Conservation (phyloP, 257 asterid species). For the Capsicum pubescens region DNA sequence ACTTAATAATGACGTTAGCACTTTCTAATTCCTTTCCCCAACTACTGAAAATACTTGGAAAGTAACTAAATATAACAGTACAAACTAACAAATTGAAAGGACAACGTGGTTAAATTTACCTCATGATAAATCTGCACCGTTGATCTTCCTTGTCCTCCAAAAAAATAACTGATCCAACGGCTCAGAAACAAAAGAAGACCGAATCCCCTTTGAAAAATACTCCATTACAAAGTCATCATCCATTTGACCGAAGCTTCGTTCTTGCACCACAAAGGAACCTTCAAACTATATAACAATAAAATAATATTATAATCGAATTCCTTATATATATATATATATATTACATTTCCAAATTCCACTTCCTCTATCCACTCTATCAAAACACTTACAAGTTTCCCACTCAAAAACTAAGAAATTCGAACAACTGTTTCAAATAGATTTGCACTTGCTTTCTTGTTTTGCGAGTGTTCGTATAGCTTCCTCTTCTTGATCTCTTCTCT, state of each 20-base stretch:
- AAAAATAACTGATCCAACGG: background rate
- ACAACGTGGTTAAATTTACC: background rate
- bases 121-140: background rate
- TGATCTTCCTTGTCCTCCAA: background rate
- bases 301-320: background rate
- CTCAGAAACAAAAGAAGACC: slow-evolving; percentile 12
- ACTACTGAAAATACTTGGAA: background rate
- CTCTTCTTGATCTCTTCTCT: no score
- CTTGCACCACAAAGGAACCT: background rate
- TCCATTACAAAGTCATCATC: background rate
- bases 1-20: background rate
- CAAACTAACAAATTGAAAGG: background rate
- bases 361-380: background rate
- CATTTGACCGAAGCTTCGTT: slow-evolving; percentile 21
- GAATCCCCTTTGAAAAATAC: background rate
- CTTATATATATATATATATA: slow-evolving; percentile 9
- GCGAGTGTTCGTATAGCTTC: no score
- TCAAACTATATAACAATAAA: background rate
- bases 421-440: no score
- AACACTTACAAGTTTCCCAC: background rate
- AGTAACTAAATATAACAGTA: background rate
- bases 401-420: no score
- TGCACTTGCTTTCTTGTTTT: no score
- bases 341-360: background rate
- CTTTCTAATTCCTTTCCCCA: background rate